These are phyloP conservation scores for Fusarium anthophilum DNA, from an alignment of 2,329 filamentous ascomycete species.

Conservation along the genomic window DNA sequence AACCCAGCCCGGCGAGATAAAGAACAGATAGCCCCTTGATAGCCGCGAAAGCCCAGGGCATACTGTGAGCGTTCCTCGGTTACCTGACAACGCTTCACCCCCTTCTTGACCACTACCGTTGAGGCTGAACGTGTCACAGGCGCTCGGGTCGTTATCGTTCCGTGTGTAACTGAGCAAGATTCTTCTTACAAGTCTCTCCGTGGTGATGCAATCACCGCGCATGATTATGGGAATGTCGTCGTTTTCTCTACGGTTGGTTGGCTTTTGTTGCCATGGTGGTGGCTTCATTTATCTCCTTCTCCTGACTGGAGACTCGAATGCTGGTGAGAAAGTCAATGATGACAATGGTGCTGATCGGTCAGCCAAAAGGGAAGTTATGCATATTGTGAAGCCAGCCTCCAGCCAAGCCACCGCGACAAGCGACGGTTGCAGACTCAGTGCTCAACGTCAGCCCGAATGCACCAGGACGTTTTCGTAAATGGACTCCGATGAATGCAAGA, in stretches of 20 bases:
- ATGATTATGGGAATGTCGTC: neutral
- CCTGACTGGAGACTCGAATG: neutral
- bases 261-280: neutral
- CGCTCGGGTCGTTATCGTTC: neutral
- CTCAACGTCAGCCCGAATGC: neutral
- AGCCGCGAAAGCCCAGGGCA: fast-evolving
- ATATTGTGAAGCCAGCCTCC: neutral
- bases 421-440: neutral
- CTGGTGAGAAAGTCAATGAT: neutral
- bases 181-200: neutral
- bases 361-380: neutral
- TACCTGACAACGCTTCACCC: neutral
- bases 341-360: neutral
- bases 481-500: neutral
- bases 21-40: neutral
- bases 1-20: neutral
- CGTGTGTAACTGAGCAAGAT: neutral
- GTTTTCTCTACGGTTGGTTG: neutral
- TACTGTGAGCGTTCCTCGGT: neutral
- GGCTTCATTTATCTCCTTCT: neutral
- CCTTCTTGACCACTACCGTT: no score
- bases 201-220: neutral
- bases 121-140: neutral
- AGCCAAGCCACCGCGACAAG: neutral
- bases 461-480: neutral